phyloP scores from a whole-genome alignment of 306 rosid genomes.

The Dalbergia cultrata region DNA sequence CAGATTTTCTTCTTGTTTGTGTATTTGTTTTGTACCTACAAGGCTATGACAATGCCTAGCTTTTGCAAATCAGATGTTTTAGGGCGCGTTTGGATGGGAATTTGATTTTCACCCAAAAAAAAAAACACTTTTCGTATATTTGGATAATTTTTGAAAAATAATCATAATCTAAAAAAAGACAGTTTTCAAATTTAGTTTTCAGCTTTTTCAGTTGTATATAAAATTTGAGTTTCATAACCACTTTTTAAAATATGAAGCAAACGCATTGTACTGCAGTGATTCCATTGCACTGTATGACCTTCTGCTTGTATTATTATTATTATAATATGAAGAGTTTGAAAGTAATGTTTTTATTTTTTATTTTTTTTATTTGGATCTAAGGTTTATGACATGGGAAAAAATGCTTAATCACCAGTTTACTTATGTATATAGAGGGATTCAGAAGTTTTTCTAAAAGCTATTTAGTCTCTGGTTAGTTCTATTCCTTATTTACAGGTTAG shows the following conservation, averaged over 20 bases:
- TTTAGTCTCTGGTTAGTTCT: not conserved
- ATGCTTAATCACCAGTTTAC: not conserved
- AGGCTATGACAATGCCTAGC: not conserved
- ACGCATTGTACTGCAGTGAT: not conserved
- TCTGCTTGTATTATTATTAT: slow-evolving; percentile 1
- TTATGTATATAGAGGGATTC: slow-evolving; percentile 27
- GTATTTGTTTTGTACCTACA: slow-evolving; percentile 21
- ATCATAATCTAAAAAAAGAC: too few species aligned
- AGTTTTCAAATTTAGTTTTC: too few species aligned
- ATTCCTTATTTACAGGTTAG: not conserved
- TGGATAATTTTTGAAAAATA: too few species aligned
- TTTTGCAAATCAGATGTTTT: not conserved
- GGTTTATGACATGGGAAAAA: not conserved
- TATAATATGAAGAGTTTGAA: not conserved
- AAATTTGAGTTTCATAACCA: too few species aligned
- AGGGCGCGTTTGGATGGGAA: too few species aligned
- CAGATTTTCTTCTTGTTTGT: slow-evolving; percentile 1
- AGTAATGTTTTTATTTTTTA: not conserved
- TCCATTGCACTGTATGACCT: not conserved
- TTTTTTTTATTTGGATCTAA: not conserved
- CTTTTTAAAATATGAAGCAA: too few species aligned
- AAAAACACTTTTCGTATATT: too few species aligned
- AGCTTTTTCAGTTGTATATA: too few species aligned
- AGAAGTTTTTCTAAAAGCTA: slow-evolving; percentile 6
- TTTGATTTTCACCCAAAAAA: too few species aligned